Evolutionary conservation across 768 basidiomycete genomes (phyloP).

Genomic region (Lentinula edodes): DNA sequence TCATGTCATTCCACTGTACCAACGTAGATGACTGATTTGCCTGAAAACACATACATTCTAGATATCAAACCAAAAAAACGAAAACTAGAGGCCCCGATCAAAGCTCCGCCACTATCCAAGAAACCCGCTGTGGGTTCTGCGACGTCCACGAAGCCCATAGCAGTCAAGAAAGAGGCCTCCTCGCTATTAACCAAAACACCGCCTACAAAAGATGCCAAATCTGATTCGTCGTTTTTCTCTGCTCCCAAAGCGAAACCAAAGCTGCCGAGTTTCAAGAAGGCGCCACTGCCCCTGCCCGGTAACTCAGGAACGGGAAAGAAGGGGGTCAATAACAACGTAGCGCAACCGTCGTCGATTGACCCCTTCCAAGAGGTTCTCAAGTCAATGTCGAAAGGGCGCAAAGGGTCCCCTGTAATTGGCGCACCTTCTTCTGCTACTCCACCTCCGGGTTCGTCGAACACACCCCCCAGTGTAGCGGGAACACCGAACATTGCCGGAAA

Average conservation of each 20-base stretch:
- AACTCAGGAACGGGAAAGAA: slow-evolving; percentile 32
- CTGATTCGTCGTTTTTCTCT: slow-evolving; percentile 86
- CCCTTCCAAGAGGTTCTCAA: slow-evolving; percentile 82
- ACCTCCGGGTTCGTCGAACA: slow-evolving; percentile 5
- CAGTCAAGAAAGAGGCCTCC: slow-evolving; percentile 51
- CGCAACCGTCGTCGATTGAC: slow-evolving; percentile 73
- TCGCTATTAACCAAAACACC: slow-evolving; percentile 8
- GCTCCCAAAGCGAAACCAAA: slow-evolving; percentile 81
- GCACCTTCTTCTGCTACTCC: slow-evolving; percentile 7
- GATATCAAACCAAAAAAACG: slow-evolving; percentile 70
- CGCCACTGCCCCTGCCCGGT: slow-evolving; percentile 28
- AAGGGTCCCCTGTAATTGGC: slow-evolving; percentile 44
- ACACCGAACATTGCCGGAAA: slow-evolving; percentile 29
- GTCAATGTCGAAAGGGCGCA: slow-evolving; percentile 59
- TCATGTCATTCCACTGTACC: slow-evolving; percentile 44
- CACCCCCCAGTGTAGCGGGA: slow-evolving; percentile 14
- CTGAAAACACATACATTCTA: slow-evolving; percentile 18
- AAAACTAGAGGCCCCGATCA: slow-evolving; percentile 51
- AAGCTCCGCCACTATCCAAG: slow-evolving; percentile 57
- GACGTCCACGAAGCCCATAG: slow-evolving; percentile 32
- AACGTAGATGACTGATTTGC: slow-evolving; percentile 13
- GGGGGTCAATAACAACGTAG: slow-evolving; percentile 53
- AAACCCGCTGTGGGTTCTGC: slow-evolving; percentile 50
- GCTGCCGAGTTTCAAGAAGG: slow-evolving; percentile 84
- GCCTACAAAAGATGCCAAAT: slow-evolving; percentile 64